Conservation (phyloP, 192 early-diverging fungal species). For the Rhizoclosmatium sp. region DNA sequence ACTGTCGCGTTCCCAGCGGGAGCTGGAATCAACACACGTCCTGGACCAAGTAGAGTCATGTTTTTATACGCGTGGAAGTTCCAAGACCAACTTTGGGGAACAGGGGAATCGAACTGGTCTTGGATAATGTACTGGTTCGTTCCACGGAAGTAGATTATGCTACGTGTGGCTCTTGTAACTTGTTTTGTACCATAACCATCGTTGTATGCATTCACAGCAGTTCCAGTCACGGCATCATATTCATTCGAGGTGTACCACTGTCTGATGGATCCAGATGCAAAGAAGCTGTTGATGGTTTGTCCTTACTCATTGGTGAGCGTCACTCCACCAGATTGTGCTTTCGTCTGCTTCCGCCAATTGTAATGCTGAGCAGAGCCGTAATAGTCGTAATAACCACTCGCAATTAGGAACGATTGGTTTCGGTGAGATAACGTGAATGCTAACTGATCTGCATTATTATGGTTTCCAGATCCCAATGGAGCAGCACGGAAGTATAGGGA, state of each 20-base stretch:
- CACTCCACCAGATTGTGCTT: background rate
- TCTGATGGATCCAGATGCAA: background rate
- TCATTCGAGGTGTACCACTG: background rate
- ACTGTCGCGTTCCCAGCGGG: background rate
- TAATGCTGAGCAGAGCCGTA: background rate
- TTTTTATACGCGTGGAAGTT: background rate
- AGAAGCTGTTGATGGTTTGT: background rate
- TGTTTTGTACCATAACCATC: background rate
- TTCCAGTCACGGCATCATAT: background rate
- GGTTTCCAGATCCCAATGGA: background rate
- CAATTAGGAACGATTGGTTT: background rate
- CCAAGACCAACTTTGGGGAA: background rate
- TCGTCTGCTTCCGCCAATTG: background rate
- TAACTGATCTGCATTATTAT: background rate
- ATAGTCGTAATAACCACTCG: background rate
- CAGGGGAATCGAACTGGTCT: background rate
- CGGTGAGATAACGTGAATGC: background rate
- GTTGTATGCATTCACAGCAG: background rate
- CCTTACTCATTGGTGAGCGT: background rate
- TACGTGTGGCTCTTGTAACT: background rate
- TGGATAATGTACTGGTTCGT: background rate
- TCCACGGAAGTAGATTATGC: background rate
- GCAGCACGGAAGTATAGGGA: background rate
- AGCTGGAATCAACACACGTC: background rate
- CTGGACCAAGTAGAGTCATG: background rate